These are phyloP conservation scores for Didymosphaeria variabile DNA, from an alignment of 2,329 filamentous ascomycete genomes.

Conservation along the genomic window DNA sequence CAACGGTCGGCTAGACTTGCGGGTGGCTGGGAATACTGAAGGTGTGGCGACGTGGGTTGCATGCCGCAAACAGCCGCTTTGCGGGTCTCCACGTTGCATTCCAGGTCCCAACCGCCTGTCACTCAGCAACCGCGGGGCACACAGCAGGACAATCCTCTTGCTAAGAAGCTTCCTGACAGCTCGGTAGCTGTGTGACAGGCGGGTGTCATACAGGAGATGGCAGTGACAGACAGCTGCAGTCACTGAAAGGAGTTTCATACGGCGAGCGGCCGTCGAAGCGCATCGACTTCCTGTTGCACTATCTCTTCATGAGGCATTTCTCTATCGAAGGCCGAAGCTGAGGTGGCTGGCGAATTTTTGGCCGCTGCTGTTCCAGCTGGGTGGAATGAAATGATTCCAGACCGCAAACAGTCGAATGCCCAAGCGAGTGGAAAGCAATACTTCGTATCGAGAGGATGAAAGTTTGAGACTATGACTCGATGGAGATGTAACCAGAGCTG, in stretches of 20 bases:
- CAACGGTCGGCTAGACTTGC: constrained; percentile 26
- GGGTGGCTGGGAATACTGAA: constrained; percentile 36
- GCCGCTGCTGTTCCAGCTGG: constrained; percentile 12
- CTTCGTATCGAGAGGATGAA: constrained; percentile 1
- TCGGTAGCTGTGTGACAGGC: background rate
- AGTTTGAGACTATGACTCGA: constrained; percentile 6
- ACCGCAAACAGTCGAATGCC: constrained; percentile 23
- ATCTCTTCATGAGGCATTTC: constrained; percentile 6
- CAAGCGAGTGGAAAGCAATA: constrained; percentile 1
- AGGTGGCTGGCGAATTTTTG: constrained; percentile 11
- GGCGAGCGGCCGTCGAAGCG: background rate
- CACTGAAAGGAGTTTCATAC: background rate
- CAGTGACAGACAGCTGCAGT: constrained; percentile 4
- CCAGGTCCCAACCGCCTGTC: constrained; percentile 14
- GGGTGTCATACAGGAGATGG: background rate
- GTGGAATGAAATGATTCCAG: constrained; percentile 19
- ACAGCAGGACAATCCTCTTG: constrained; percentile 6
- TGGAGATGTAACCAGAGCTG: background rate
- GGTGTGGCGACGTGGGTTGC: constrained; percentile 31
- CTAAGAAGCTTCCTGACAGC: background rate
- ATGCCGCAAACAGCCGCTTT: constrained; percentile 39
- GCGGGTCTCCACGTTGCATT: constrained; percentile 31
- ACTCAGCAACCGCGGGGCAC: constrained; percentile 3
- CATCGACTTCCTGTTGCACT: constrained; percentile 12
- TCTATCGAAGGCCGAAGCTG: background rate